These are phyloP conservation scores for Aspergillus tanneri DNA, from an alignment of 2,329 filamentous ascomycete species.

Conservation along the genomic window DNA sequence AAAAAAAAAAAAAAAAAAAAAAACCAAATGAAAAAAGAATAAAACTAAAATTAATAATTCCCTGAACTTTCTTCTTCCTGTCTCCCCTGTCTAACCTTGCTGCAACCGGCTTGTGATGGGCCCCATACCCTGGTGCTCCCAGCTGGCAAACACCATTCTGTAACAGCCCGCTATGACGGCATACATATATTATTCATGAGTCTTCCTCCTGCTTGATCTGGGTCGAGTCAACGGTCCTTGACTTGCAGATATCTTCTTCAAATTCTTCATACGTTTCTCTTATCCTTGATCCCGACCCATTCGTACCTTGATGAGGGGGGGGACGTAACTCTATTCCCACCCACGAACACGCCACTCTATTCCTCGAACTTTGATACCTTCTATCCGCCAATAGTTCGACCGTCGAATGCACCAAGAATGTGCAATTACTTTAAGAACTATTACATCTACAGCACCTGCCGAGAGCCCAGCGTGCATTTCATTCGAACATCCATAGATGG, in stretches of 20 bases:
- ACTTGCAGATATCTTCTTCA: not conserved
- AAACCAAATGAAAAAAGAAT: not conserved
- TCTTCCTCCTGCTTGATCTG: not conserved
- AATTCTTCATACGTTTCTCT: not conserved
- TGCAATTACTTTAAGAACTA: constrained; percentile 70
- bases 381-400: too few relatives aligned
- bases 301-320: not conserved
- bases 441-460: constrained; percentile 71
- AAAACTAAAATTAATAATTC: too few relatives aligned
- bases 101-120: constrained; percentile 26
- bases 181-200: constrained; percentile 16
- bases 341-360: not conserved
- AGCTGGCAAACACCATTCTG: constrained; percentile 19
- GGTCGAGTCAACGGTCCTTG: not conserved
- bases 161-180: constrained; percentile 19
- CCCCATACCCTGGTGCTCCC: constrained; percentile 18
- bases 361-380: not conserved
- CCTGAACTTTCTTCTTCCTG: not conserved
- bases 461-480: constrained; percentile 68
- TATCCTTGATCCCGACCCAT: not conserved
- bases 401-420: constrained; percentile 41
- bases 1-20: not conserved
- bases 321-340: not conserved
- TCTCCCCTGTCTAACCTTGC: constrained; percentile 21
- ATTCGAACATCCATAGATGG: constrained; percentile 69